Base-by-base conservation (phyloP, 2,329 filamentous ascomycete species). In the Penicillium crustosum region DNA sequence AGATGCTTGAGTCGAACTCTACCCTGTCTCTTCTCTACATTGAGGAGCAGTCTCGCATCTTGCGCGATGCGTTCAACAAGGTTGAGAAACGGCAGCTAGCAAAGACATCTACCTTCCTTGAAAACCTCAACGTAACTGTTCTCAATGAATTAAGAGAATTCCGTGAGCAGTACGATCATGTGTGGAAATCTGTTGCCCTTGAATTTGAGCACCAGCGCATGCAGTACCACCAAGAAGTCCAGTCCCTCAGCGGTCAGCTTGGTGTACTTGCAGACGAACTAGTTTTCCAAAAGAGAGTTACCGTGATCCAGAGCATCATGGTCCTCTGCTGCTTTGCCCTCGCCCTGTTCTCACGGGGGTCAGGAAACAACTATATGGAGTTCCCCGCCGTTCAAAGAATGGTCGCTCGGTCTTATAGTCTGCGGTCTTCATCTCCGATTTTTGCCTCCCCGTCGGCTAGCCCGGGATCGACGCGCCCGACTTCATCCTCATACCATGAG, bases 21-120 rank as follows among this genome's bases (percentile, higher is more conserved):
- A 96, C 93, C 0, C 81, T 97, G 12, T 96, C 93, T 0, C 80
- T 97, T 9, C 90, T 96, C 68, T 99, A 99, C 70, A 96, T 99
- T 59, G 93, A 97, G 77, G 92, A 96, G 59, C 94, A 97, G 73
- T 97, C 93, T 4, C 89, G 87, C 49, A 91, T 96, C 61, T 81
- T 97, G 39, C 89, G 93, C 47, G 91, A 97, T 64, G 91, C 91
- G 0, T 90, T 97, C 61, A 85, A 86, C 54, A 89, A 90, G 68
- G 89, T 95, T 31, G 93, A 97, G 74, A 92, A 92, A 67, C 87
- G 89, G 53, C 94, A 97, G 71, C 79, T 95, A 17, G 80, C 84
- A n/a, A 94, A 93, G 70, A 91, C 93, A 1, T 87, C 89, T 23
- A 81, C 82, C 2, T 97, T 97, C 69, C 81, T 97, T 15, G 86